Percentiles rank a stretch among this genome's conserved stretches.
These are phyloP conservation scores for Immersiella caudata DNA, from an alignment of 495 filamentous ascomycete species.

Conservation along the genomic window DNA sequence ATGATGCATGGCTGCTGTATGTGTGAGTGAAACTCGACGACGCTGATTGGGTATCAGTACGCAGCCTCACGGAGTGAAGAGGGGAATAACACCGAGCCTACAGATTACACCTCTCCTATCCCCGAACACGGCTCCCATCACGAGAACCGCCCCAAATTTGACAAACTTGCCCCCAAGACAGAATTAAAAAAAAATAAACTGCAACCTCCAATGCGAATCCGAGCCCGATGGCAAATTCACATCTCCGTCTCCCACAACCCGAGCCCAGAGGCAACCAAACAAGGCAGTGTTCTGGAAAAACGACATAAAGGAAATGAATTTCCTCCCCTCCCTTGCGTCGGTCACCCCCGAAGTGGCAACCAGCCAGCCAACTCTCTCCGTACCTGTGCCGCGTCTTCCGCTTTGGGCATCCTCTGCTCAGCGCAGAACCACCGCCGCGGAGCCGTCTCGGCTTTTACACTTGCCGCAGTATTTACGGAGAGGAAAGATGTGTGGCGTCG, in stretches of 20 bases:
- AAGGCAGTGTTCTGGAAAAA: conserved; percentile 8
- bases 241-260: not conserved
- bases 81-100: not conserved
- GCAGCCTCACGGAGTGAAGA: not conserved
- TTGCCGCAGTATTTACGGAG: not conserved
- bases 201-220: not conserved
- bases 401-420: not conserved
- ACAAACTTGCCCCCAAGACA: not conserved
- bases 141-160: not conserved
- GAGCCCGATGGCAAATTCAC: not conserved
- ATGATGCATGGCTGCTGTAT: not conserved
- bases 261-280: not conserved
- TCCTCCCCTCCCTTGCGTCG: not conserved
- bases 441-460: not conserved
- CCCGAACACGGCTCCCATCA: not conserved
- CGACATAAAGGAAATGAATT: not conserved
- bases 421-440: not conserved
- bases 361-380: not conserved
- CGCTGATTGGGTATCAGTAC: not conserved
- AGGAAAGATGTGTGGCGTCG: not conserved
- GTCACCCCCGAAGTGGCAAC: not conserved
- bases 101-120: not conserved
- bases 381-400: not conserved
- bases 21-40: not conserved
- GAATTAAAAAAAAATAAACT: not conserved